Evolutionary conservation across 345 rosid species (phyloP).

Genomic region (Pistacia vera): DNA sequence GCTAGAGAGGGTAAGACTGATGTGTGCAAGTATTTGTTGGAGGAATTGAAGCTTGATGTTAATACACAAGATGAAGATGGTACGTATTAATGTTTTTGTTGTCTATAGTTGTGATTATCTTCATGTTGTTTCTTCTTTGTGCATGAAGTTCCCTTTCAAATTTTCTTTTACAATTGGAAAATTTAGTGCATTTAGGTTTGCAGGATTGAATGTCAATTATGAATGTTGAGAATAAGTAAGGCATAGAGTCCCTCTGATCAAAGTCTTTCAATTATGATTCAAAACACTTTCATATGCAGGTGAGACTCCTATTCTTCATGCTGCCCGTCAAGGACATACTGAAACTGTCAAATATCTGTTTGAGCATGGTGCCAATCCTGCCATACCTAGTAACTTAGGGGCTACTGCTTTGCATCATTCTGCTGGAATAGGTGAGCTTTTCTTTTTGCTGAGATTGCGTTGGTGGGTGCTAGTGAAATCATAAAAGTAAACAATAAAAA

Average conservation of each 20-base stretch:
- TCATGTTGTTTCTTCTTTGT: not conserved
- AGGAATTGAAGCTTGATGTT: conserved; percentile 72
- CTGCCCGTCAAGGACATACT: conserved; percentile 88
- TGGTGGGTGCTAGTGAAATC: not conserved
- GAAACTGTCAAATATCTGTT: conserved; percentile 73
- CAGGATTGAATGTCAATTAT: too few species aligned
- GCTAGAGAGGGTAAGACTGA: conserved; percentile 89
- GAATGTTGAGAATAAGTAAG: too few species aligned
- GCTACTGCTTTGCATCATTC: conserved; percentile 91
- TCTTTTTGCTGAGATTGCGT: not conserved
- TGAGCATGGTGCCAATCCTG: conserved; percentile 75
- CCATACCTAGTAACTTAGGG: conserved; percentile 77
- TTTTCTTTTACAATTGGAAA: not conserved
- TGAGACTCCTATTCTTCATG: conserved; percentile 92
- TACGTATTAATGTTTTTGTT: conserved; percentile 22
- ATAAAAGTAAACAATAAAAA: not conserved
- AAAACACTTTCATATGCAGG: conserved; percentile 43
- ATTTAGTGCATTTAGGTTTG: not conserved
- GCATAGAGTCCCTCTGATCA: not conserved
- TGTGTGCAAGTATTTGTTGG: conserved; percentile 78
- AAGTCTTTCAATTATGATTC: not conserved
- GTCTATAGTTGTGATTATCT: not conserved
- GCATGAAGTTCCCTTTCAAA: not conserved
- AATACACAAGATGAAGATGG: conserved; percentile 86
- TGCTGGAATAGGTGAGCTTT: conserved; percentile 69